Percentiles rank a stretch among this genome's conserved stretches.
Conservation (phyloP, 1,139 yeast genomes). For the Wickerhamomyces sp. region DNA sequence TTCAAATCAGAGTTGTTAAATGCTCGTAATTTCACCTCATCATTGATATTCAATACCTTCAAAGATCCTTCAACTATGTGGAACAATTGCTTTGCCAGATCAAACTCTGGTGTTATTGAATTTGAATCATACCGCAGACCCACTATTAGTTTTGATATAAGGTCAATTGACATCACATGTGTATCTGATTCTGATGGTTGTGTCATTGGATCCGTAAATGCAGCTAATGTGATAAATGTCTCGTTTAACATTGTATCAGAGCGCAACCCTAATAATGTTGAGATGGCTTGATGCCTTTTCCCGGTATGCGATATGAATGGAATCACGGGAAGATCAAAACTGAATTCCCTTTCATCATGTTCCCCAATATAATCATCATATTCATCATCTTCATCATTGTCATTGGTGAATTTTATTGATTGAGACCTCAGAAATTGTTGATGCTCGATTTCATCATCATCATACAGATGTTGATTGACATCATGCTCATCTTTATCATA, state of each 20-base stretch:
- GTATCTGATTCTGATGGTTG: constrained; percentile 62
- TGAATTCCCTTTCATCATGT: constrained; percentile 22
- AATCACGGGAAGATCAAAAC: constrained; percentile 25
- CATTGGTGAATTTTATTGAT: background rate
- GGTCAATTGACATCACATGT: constrained; percentile 47
- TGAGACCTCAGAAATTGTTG: background rate
- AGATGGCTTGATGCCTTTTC: constrained; percentile 25
- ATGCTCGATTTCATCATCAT: constrained; percentile 5
- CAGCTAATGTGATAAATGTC: constrained; percentile 29
- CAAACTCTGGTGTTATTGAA: constrained; percentile 28
- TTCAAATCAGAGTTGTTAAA: constrained; percentile 39
- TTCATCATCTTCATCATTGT: background rate
- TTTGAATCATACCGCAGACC: constrained; percentile 21
- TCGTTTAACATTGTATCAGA: constrained; percentile 5
- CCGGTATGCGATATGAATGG: constrained; percentile 25
- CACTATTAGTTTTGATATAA: constrained; percentile 46
- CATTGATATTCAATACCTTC: constrained; percentile 38
- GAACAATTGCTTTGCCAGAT: constrained; percentile 39
- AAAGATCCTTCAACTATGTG: constrained; percentile 39
- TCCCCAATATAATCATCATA: constrained; percentile 7
- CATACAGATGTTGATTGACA: constrained; percentile 6
- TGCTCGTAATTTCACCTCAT: constrained; percentile 40
- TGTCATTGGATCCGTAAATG: constrained; percentile 60
- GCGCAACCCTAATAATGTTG: constrained; percentile 18
- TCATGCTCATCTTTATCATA: background rate